Evolutionary conservation across 192 early-diverging fungal genomes (phyloP).

Genomic region (Entomortierella parvispora): DNA sequence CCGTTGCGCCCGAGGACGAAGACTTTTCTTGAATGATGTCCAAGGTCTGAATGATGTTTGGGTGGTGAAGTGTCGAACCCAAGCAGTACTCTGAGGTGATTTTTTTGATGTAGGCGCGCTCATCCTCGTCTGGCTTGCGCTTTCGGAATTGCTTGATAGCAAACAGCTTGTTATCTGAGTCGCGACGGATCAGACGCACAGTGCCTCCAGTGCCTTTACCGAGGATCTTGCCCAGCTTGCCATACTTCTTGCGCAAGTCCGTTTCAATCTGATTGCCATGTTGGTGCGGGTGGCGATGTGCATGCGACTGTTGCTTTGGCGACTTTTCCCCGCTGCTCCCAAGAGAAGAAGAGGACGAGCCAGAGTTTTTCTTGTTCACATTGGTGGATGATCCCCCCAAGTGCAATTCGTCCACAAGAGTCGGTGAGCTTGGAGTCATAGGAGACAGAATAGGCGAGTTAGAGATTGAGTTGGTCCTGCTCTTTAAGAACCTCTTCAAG

Average conservation of each 20-base stretch:
- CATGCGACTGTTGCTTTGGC: not conserved
- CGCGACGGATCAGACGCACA: slow-evolving; percentile 67
- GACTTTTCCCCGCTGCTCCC: too few species aligned
- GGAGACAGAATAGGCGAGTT: too few species aligned
- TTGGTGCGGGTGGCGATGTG: not conserved
- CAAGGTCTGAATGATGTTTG: slow-evolving; percentile 81
- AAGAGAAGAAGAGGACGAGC: too few species aligned
- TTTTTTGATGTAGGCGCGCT: slow-evolving; percentile 78
- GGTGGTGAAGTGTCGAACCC: slow-evolving; percentile 71
- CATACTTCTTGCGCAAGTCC: slow-evolving; percentile 54
- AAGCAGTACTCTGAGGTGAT: slow-evolving; percentile 59
- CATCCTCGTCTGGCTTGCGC: slow-evolving; percentile 64
- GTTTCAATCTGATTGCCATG: slow-evolving; percentile 1
- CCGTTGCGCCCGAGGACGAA: slow-evolving; percentile 14
- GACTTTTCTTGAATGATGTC: slow-evolving; percentile 70
- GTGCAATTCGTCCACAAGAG: too few species aligned
- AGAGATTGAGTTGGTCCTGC: too few species aligned
- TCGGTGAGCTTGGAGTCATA: too few species aligned
- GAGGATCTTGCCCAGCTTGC: slow-evolving; percentile 62
- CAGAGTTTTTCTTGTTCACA: too few species aligned
- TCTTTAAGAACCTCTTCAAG: too few species aligned
- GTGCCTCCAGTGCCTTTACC: slow-evolving; percentile 74
- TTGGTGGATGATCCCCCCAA: too few species aligned
- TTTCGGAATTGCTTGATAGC: slow-evolving; percentile 81
- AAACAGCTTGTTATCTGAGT: slow-evolving; percentile 66